These are phyloP conservation scores for Tolypocladium ophioglossoides DNA, from an alignment of 2,329 filamentous ascomycete species.

Conservation along the genomic window DNA sequence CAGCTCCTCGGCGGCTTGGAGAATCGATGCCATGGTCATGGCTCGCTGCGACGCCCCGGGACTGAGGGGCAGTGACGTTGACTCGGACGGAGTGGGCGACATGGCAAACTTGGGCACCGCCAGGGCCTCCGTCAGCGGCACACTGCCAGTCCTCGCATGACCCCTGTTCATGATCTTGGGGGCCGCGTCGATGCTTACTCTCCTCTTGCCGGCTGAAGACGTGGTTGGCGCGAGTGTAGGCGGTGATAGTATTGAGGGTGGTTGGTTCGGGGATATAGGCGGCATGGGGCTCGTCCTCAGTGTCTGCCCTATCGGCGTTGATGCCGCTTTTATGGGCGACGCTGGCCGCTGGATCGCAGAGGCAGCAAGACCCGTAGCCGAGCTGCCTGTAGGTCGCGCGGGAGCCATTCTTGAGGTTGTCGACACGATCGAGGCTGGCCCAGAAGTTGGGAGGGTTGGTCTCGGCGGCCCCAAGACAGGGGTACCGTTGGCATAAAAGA, in stretches of 20 bases:
- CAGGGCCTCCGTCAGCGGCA: constrained; percentile 24
- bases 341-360: constrained; percentile 28
- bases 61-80: constrained; percentile 25
- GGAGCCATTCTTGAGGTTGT: constrained; percentile 30
- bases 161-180: constrained; percentile 21
- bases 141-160: constrained; percentile 31
- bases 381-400: constrained; percentile 26
- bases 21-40: constrained; percentile 43
- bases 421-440: constrained; percentile 35
- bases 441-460: constrained; percentile 22
- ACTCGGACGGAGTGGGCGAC: constrained; percentile 20
- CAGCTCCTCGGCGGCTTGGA: constrained; percentile 45
- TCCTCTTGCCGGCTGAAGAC: constrained; percentile 22
- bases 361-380: constrained; percentile 8
- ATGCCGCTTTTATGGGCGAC: constrained; percentile 38
- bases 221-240: constrained; percentile 23
- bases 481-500: constrained; percentile 64
- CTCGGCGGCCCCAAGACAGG: constrained; percentile 32
- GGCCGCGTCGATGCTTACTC: constrained; percentile 31
- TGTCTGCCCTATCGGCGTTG: constrained; percentile 9
- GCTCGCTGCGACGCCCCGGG: constrained; percentile 20
- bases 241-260: constrained; percentile 21
- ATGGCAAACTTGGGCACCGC: constrained; percentile 23
- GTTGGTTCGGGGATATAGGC: constrained; percentile 16
- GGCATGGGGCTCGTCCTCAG: constrained; percentile 9